phyloP scores from a whole-genome alignment of 164 flowering plant genomes.

The Aristolochia contorta region DNA sequence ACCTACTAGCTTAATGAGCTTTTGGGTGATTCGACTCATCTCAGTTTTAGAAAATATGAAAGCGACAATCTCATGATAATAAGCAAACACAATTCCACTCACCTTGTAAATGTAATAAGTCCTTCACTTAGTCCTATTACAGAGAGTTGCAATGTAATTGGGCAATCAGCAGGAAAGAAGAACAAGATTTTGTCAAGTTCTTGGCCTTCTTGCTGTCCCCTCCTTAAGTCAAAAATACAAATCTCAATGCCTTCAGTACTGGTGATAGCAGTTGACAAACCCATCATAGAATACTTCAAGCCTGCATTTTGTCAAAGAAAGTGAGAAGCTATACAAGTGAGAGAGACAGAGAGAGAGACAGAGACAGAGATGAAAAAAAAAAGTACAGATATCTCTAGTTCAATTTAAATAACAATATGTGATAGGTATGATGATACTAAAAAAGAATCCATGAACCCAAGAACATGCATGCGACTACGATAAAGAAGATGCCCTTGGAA shows the following conservation, averaged over 20 bases:
- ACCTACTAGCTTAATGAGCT: too few species aligned
- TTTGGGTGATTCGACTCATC: too few species aligned
- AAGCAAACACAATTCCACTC: background rate
- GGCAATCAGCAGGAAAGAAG: conserved; percentile 73
- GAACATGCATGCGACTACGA: too few species aligned
- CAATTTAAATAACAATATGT: too few species aligned
- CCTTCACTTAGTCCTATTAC: conserved; percentile 94
- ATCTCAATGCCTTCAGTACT: conserved; percentile 38
- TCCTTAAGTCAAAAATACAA: conserved; percentile 74
- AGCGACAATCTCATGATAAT: background rate
- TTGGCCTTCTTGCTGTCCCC: conserved; percentile 88
- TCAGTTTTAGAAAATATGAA: background rate
- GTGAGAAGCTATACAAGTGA: too few species aligned
- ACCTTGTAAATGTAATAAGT: conserved; percentile 90
- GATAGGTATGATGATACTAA: too few species aligned
- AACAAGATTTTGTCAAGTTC: conserved; percentile 88
- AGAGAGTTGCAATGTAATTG: conserved; percentile 66
- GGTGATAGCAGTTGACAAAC: conserved; percentile 42
- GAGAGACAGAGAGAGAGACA: too few species aligned
- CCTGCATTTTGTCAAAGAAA: too few species aligned
- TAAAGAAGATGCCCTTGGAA: too few species aligned
- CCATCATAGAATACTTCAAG: conserved; percentile 21
- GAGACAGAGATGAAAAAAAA: too few species aligned
- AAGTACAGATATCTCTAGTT: too few species aligned
- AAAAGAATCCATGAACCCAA: too few species aligned